Conservation (phyloP, 352 stramenopile species). For the Phytophthora tentaculata region DNA sequence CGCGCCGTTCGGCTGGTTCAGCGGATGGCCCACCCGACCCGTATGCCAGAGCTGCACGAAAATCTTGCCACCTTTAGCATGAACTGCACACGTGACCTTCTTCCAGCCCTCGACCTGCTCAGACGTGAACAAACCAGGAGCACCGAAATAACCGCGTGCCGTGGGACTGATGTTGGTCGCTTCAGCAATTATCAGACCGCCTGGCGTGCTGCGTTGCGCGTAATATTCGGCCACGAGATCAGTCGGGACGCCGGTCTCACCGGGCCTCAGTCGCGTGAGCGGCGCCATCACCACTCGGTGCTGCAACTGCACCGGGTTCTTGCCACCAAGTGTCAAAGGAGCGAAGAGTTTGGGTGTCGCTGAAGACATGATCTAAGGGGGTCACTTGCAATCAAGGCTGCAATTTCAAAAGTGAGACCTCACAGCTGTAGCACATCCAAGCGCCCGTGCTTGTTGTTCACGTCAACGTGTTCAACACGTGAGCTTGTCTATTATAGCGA, state of each 20-base stretch:
- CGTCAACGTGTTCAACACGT: slow-evolving; percentile 22
- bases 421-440: slow-evolving; percentile 10
- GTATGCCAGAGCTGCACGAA: slow-evolving; percentile 89
- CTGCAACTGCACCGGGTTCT: slow-evolving; percentile 49
- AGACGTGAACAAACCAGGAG: slow-evolving; percentile 50
- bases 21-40: slow-evolving; percentile 65
- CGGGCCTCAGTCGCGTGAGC: slow-evolving; percentile 54
- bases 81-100: slow-evolving; percentile 62
- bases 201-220: slow-evolving; percentile 55
- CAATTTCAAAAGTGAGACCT: slow-evolving; percentile 14
- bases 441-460: slow-evolving; percentile 20
- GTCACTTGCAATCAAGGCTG: slow-evolving; percentile 2
- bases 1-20: slow-evolving; percentile 54
- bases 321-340: slow-evolving; percentile 52
- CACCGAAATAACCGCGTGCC: slow-evolving; percentile 46
- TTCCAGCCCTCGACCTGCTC: slow-evolving; percentile 65
- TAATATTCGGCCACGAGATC: slow-evolving; percentile 67
- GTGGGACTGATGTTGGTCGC: slow-evolving; percentile 57
- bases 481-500: not conserved
- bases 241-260: slow-evolving; percentile 42
- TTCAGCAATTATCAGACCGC: slow-evolving; percentile 69
- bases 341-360: slow-evolving; percentile 49
- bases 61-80: slow-evolving; percentile 78
- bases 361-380: slow-evolving; percentile 9
- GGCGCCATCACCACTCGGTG: slow-evolving; percentile 79